These are phyloP conservation scores for Amorphotheca resinae DNA, from an alignment of 495 filamentous ascomycete genomes.

Conservation along the genomic window DNA sequence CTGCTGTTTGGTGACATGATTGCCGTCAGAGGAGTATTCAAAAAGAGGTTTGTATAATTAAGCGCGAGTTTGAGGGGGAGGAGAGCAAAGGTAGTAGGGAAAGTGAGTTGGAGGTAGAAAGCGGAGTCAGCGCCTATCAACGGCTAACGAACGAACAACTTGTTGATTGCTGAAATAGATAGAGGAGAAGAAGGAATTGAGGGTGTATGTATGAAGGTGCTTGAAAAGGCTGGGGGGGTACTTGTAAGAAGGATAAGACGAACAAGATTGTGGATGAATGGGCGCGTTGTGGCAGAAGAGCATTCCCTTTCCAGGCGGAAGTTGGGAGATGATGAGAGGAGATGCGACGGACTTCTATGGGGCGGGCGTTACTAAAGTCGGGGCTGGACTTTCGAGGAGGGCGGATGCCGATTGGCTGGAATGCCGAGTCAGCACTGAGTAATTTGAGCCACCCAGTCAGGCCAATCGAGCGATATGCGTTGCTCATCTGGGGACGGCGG, in stretches of 20 bases:
- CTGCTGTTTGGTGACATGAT: conserved; percentile 25
- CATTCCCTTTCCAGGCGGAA: conserved; percentile 13
- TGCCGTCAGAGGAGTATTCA: conserved; percentile 25
- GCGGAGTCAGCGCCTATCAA: conserved; percentile 17
- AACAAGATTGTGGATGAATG: conserved; percentile 20
- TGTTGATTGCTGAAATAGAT: conserved; percentile 16
- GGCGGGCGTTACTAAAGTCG: too few species aligned
- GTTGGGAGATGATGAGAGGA: conserved; percentile 1
- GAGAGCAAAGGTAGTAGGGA: conserved; percentile 17
- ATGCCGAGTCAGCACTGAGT: too few species aligned
- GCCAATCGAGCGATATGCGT: too few species aligned
- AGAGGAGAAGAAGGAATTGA: conserved; percentile 11
- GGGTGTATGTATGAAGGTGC: conserved; percentile 1
- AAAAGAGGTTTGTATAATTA: conserved; percentile 19
- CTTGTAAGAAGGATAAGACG: conserved; percentile 23
- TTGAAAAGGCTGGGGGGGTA: conserved; percentile 17
- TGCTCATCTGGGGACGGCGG: too few species aligned
- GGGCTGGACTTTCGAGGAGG: too few species aligned
- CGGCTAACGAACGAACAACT: conserved; percentile 19
- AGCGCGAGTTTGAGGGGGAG: conserved; percentile 14
- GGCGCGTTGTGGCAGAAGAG: conserved; percentile 4
- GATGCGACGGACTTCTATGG: background rate
- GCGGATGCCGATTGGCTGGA: too few species aligned
- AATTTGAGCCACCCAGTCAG: too few species aligned
- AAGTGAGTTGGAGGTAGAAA: conserved; percentile 15